Evolutionary conservation across 768 basidiomycete species (phyloP).

Genomic region (Phlegmacium glaucopus): DNA sequence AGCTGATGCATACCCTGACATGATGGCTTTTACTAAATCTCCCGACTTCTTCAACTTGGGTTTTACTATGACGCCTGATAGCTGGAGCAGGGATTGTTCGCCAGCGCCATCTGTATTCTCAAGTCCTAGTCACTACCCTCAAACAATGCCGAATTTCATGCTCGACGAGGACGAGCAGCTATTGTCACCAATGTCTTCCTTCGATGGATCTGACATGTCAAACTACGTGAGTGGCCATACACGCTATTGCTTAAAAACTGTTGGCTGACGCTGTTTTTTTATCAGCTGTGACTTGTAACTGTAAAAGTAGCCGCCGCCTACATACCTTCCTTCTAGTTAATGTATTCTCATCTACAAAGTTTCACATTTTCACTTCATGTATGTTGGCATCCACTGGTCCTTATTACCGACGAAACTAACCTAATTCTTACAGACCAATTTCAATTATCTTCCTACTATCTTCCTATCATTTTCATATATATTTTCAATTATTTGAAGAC

Average conservation of each 20-base stretch:
- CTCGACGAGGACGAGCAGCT: conserved; percentile 10
- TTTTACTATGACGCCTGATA: conserved; percentile 14
- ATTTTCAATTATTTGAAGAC: too few relatives aligned
- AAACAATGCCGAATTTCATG: conserved; percentile 12
- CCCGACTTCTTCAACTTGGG: conserved; percentile 8
- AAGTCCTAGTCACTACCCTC: conserved; percentile 17
- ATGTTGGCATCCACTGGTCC: background rate
- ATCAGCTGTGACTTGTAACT: background rate
- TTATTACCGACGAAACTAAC: too few relatives aligned
- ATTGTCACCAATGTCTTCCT: conserved; percentile 10
- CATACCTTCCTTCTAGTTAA: background rate
- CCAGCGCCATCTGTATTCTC: conserved; percentile 17
- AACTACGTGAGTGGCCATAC: conserved; percentile 19
- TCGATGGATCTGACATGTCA: conserved; percentile 11
- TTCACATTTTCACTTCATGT: background rate
- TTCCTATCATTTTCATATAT: too few relatives aligned
- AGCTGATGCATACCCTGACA: conserved; percentile 12
- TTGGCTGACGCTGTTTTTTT: background rate
- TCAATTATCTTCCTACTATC: too few relatives aligned
- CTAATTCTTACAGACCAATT: too few relatives aligned
- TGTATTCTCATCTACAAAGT: background rate
- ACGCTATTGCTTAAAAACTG: background rate
- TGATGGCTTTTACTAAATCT: conserved; percentile 12
- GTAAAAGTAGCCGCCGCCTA: background rate
- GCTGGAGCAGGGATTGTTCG: conserved; percentile 14